These are phyloP conservation scores for Tremella yokohamensis DNA, from an alignment of 768 basidiomycete genomes.

Conservation along the genomic window DNA sequence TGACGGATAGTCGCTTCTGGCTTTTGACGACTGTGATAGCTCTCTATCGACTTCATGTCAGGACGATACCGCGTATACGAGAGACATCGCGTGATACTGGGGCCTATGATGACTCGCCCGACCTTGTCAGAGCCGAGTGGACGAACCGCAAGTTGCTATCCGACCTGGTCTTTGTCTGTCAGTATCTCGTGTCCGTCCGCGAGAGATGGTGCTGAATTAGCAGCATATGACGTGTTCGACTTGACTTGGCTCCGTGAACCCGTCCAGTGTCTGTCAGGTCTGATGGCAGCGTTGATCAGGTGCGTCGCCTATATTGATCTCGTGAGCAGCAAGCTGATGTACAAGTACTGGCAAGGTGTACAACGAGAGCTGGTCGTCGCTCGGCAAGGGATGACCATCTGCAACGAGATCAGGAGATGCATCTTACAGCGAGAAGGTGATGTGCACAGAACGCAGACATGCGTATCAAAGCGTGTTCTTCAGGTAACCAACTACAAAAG, in stretches of 20 bases:
- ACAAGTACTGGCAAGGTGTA: no score
- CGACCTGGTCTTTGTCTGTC: conserved; percentile 43
- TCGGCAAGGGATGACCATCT: no score
- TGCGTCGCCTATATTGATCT: conserved; percentile 14
- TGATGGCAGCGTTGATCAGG: conserved; percentile 39
- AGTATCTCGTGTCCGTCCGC: conserved; percentile 8
- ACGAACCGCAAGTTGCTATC: conserved; percentile 38
- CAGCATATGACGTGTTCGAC: conserved; percentile 45
- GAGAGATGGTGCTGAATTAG: background rate
- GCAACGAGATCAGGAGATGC: no score
- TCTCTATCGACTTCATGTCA: conserved; percentile 34
- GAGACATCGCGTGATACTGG: conserved; percentile 3
- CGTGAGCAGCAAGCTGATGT: no score
- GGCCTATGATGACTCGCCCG: background rate
- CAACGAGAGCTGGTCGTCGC: no score
- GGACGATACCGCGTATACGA: conserved; percentile 30
- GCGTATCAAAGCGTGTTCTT: no score
- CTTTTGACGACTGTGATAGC: conserved; percentile 39
- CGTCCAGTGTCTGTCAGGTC: conserved; percentile 38
- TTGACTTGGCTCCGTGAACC: conserved; percentile 38
- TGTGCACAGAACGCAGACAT: no score
- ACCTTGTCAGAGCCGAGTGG: conserved; percentile 24
- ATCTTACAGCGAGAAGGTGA: no score
- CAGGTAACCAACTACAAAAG: no score
- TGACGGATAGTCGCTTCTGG: conserved; percentile 40